Percentiles rank a stretch among this genome's conserved stretches.
These are phyloP conservation scores for Ogataea neopini DNA, from an alignment of 805 yeast species.

Conservation along the genomic window DNA sequence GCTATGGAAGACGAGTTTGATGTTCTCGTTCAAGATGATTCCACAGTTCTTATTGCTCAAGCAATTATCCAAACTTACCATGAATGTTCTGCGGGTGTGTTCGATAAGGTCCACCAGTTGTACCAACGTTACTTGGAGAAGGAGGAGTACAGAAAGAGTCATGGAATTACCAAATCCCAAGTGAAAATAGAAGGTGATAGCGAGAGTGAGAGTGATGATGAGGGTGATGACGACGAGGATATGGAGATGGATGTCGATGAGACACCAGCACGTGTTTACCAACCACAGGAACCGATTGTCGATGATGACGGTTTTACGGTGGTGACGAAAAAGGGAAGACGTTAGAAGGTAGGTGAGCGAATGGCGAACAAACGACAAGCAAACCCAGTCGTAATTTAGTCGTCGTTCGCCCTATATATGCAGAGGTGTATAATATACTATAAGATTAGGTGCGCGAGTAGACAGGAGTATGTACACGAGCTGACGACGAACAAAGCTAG, in stretches of 20 bases:
- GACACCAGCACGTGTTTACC: constrained; percentile 23
- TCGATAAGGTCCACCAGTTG: constrained; percentile 54
- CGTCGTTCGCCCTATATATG: too few relatives aligned
- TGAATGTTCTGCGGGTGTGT: constrained; percentile 58
- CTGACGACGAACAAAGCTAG: neutral
- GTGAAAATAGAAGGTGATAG: constrained; percentile 51
- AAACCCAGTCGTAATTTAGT: too few relatives aligned
- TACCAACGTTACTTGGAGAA: constrained; percentile 61
- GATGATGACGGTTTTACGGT: constrained; percentile 96
- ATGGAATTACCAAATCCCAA: constrained; percentile 30
- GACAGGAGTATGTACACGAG: neutral
- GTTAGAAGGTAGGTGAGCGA: too few relatives aligned
- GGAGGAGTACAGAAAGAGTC: constrained; percentile 40
- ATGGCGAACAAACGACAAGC: too few relatives aligned
- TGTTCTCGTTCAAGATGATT: constrained; percentile 82
- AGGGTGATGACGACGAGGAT: constrained; percentile 41
- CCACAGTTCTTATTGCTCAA: constrained; percentile 74
- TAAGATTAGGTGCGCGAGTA: neutral
- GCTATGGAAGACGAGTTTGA: constrained; percentile 97
- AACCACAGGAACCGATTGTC: constrained; percentile 57
- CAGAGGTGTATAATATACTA: neutral
- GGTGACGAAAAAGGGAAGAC: constrained; percentile 71
- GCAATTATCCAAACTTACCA: constrained; percentile 65
- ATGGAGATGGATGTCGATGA: constrained; percentile 36
- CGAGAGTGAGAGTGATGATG: constrained; percentile 48